These are phyloP conservation scores for Diaporthe capsici DNA, from an alignment of 2,329 filamentous ascomycete genomes.

Conservation along the genomic window DNA sequence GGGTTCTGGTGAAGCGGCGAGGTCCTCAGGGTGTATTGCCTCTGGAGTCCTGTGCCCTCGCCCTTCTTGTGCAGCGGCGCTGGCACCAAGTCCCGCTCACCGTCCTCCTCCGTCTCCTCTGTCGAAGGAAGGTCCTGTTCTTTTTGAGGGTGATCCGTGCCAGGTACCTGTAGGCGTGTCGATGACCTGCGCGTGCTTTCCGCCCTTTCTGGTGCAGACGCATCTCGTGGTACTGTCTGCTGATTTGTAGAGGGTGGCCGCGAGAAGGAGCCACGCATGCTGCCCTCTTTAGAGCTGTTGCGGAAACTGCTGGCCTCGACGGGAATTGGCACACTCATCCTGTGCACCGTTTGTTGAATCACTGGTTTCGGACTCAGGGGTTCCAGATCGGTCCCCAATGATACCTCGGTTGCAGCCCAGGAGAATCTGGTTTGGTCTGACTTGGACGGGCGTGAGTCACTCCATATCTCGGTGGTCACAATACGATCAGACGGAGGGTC, in stretches of 20 bases:
- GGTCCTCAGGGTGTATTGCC: background rate
- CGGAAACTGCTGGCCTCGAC: constrained; percentile 26
- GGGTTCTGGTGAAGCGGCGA: constrained; percentile 24
- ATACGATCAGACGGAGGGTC: background rate
- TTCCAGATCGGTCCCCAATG: background rate
- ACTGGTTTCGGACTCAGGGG: constrained; percentile 9
- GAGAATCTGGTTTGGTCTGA: background rate
- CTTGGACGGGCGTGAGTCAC: background rate
- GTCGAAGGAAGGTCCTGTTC: background rate
- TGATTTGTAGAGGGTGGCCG: background rate
- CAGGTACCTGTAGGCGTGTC: background rate
- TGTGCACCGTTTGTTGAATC: constrained; percentile 22
- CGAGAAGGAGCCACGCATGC: background rate
- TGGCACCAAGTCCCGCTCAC: too few species aligned
- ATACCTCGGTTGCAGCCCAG: background rate
- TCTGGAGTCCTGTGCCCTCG: background rate
- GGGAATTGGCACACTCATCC: constrained; percentile 3
- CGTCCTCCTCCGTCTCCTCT: background rate
- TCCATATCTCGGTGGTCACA: background rate
- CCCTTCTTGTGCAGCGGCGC: background rate
- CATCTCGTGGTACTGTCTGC: background rate
- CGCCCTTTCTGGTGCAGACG: background rate
- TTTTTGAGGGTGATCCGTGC: background rate
- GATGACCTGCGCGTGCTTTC: background rate
- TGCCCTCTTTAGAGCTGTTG: background rate